Conservation (phyloP, 371 early-diverging fungal genomes). For the Mucor sp. region DNA sequence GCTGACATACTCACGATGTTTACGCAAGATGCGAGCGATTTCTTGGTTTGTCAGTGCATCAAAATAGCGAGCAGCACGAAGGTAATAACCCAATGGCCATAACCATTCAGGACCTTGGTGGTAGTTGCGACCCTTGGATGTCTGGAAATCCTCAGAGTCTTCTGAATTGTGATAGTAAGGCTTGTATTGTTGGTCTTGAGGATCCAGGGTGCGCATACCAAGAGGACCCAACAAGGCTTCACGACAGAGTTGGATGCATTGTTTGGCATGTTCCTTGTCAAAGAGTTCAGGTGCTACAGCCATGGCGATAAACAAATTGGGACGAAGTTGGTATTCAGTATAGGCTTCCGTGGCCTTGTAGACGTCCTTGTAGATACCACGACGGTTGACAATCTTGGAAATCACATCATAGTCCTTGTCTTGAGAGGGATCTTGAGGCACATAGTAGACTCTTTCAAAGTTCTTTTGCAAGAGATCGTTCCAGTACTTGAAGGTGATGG, state of each 20-base stretch:
- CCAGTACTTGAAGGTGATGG: constrained; percentile 74
- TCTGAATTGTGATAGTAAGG: constrained; percentile 92
- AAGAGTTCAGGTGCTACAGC: constrained; percentile 95
- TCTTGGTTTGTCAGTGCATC: constrained; percentile 35
- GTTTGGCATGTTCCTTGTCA: constrained; percentile 69
- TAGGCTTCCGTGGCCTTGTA: constrained; percentile 70
- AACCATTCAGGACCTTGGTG: constrained; percentile 99
- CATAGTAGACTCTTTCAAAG: constrained; percentile 90
- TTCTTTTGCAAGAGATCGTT: constrained; percentile 70
- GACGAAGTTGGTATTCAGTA: constrained; percentile 92
- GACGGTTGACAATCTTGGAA: constrained; percentile 74
- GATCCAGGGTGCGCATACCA: constrained; percentile 95
- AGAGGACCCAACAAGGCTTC: constrained; percentile 80
- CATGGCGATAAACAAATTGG: constrained; percentile 93
- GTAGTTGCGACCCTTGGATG: constrained; percentile 96
- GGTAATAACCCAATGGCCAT: constrained; percentile 89
- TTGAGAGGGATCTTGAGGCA: constrained; percentile 62
- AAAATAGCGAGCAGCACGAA: constrained; percentile 84
- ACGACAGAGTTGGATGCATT: constrained; percentile 67
- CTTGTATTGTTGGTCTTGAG: constrained; percentile 85
- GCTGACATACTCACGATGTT: constrained; percentile 74
- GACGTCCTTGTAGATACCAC: constrained; percentile 97
- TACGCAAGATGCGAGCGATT: constrained; percentile 70
- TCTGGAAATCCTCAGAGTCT: constrained; percentile 78
- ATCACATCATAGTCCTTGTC: constrained; percentile 69